Evolutionary conservation across 768 basidiomycete genomes (phyloP), one percentile per base, ranked within the genome.

Genomic region (Trametes cingulata): DNA sequence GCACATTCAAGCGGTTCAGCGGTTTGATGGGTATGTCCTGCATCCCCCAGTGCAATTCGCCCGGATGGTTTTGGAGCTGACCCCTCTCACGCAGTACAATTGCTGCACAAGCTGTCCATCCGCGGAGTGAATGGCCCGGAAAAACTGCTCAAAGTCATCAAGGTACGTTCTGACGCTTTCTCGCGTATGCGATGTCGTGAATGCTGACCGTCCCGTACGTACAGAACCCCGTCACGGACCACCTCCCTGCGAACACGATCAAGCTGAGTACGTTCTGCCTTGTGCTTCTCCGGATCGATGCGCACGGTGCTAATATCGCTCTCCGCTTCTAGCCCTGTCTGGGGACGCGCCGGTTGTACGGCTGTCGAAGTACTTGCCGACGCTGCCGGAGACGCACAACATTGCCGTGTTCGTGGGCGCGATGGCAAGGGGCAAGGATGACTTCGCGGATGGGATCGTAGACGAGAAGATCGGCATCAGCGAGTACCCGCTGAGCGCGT

Each of bases 1-100:
- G 97, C 63, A 99, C 97, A 13, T 98, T 99, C 76, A 99, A 99
- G 76, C 86, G 97, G 10, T 99, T 99, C 76, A 94, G 93, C 58
- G 97, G 97, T 20, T 79, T 99, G 65, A 99, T 99, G 97, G 95
- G 95, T 96, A 69, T 63, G 81, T 64, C 39, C 17, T 35, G 19
- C 42, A 19, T 15, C 12, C 22, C 41, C 2, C 45, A 6, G 12
- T 35, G 22, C 13, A 12, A 45, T 27, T 58, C 48, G 52, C 29
- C 33, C 24, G 12, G 29, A 36, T 50, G n/a, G 40, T 15, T 27
- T 15, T 22, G 25, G 15, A n/a, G n/a, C 64, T 58, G 22, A 53
- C 27, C 27, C 12, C 12, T 17, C 24, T 8, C 35, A 24, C 49
- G 39, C 68, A 97, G 96, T 98, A 13, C 97, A 98, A 88, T 82